Evolutionary conservation across 2,329 filamentous ascomycete genomes (phyloP).

Genomic region (Westerdykella aurantiaca): DNA sequence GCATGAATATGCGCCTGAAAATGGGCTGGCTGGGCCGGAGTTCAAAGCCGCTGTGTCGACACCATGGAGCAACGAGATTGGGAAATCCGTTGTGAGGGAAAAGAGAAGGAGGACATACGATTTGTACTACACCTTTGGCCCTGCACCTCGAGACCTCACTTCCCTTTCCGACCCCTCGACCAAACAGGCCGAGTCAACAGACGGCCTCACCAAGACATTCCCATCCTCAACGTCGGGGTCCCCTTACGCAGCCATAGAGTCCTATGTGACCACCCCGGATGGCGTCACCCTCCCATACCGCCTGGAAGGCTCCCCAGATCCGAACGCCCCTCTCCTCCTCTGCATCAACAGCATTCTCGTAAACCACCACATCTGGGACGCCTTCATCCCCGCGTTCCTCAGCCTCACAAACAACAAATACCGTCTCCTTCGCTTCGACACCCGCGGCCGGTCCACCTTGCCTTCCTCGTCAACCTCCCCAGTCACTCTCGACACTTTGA

Average conservation of each 20-base stretch:
- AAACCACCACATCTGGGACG: conserved; percentile 74
- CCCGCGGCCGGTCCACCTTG: conserved; percentile 59
- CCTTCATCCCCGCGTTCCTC: conserved; percentile 58
- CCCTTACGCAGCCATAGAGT: conserved; percentile 52
- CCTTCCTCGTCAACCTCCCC: conserved; percentile 39
- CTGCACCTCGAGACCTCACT: conserved; percentile 62
- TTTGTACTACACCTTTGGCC: conserved; percentile 75
- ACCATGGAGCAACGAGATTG: conserved; percentile 55
- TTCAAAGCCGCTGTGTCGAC: conserved; percentile 60
- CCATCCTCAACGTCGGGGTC: conserved; percentile 31
- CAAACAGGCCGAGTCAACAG: conserved; percentile 47
- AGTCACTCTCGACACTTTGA: conserved; percentile 57
- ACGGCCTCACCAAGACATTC: conserved; percentile 52
- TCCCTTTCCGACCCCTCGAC: conserved; percentile 48
- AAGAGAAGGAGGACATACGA: conserved; percentile 59
- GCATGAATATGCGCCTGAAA: conserved; percentile 65
- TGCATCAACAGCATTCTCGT: conserved; percentile 78
- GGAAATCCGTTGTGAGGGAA: conserved; percentile 52
- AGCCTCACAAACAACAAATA: conserved; percentile 54
- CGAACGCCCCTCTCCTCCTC: conserved; percentile 64
- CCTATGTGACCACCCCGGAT: conserved; percentile 63
- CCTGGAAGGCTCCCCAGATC: conserved; percentile 65
- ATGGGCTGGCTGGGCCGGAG: conserved; percentile 61
- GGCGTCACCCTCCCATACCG: conserved; percentile 65
- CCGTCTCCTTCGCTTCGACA: conserved; percentile 70